phyloP scores from a whole-genome alignment of 306 rosid genomes.

The Pueraria montana region DNA sequence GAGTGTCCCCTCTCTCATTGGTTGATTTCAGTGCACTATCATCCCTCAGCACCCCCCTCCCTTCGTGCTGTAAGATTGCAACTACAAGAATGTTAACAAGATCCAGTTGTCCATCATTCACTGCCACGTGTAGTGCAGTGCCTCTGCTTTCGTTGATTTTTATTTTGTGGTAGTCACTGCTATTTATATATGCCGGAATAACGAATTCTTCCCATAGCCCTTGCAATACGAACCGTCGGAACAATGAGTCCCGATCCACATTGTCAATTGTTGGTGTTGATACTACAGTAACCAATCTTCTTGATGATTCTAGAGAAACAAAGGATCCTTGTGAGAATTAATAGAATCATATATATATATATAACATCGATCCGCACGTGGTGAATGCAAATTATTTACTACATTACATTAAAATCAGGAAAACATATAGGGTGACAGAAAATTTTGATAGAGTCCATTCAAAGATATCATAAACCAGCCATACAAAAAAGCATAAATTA shows the following conservation, averaged over 20 bases:
- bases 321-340: too few relatives aligned
- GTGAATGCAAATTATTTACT: too few relatives aligned
- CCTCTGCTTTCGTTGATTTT: conserved; percentile 9
- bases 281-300: too few relatives aligned
- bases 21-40: not conserved
- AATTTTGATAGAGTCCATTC: too few relatives aligned
- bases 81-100: not conserved
- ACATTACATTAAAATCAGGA: too few relatives aligned
- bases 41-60: not conserved
- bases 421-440: too few relatives aligned
- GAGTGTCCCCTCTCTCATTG: conserved; percentile 9
- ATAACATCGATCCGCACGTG: too few relatives aligned
- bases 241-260: not conserved
- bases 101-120: not conserved
- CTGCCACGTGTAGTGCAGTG: conserved; percentile 30
- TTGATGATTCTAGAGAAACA: too few relatives aligned
- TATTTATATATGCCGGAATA: not conserved
- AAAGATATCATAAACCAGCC: too few relatives aligned
- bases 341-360: too few relatives aligned
- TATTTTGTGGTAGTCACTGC: not conserved
- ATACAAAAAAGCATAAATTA: too few relatives aligned
- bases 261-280: too few relatives aligned
- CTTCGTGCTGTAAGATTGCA: not conserved
- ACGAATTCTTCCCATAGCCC: not conserved
- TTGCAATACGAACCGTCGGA: not conserved